These are phyloP conservation scores for Mycena belliarum DNA, from an alignment of 768 basidiomycete species.

Conservation along the genomic window DNA sequence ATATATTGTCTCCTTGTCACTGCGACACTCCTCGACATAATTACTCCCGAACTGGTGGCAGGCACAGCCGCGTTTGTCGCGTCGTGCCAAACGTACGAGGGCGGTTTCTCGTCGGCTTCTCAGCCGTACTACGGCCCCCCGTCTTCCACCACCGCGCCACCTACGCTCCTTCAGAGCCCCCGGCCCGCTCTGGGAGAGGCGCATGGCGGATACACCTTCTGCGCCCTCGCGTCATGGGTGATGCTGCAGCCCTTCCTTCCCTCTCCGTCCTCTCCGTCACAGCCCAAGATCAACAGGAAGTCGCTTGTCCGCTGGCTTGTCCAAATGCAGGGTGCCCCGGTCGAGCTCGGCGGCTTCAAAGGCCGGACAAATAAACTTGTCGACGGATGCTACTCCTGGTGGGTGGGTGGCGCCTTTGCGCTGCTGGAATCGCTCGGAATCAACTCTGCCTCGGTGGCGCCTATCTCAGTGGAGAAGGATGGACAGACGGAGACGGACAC, in stretches of 20 bases:
- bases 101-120: constrained; percentile 84
- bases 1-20: constrained; percentile 89
- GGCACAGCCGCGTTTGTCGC: constrained; percentile 80
- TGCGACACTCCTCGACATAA: constrained; percentile 78
- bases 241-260: constrained; percentile 63
- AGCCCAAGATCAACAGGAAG: constrained; percentile 42
- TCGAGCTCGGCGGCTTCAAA: constrained; percentile 89
- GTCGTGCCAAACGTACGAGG: constrained; percentile 96
- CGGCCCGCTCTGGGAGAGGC: constrained; percentile 90
- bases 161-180: constrained; percentile 41
- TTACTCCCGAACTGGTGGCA: constrained; percentile 84
- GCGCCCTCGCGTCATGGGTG: constrained; percentile 83
- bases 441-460: constrained; percentile 31
- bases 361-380: constrained; percentile 98
- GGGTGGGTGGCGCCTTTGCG: constrained; percentile 89
- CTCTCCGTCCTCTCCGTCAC: constrained; percentile 10
- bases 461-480: constrained; percentile 30
- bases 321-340: constrained; percentile 79
- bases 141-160: constrained; percentile 6
- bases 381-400: constrained; percentile 99
- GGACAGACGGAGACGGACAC: constrained; percentile 12
- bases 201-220: constrained; percentile 97
- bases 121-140: constrained; percentile 60
- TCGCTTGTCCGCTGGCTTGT: constrained; percentile 78
- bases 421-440: constrained; percentile 66